A percentile compares a stretch with the other conserved stretches of the same genome.
Evolutionary conservation across 2,329 filamentous ascomycete genomes (phyloP).

Genomic region (Diaporthe amygdali): DNA sequence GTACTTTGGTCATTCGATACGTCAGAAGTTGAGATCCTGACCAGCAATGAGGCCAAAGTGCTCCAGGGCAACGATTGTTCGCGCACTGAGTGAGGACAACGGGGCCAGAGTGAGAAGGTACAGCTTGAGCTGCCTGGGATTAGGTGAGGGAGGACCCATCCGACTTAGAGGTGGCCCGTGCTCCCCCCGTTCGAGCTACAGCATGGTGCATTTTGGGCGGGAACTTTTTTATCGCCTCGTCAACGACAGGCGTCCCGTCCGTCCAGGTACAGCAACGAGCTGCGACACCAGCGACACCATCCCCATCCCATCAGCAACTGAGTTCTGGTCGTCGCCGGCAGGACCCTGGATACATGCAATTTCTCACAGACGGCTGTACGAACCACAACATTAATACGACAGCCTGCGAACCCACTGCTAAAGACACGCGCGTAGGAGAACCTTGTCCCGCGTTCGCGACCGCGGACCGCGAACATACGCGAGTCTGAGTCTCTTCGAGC

Average conservation of each 20-base stretch:
- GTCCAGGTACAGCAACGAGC: neutral
- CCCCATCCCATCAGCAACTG: conserved; percentile 8
- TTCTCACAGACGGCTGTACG: conserved; percentile 19
- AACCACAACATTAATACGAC: conserved; percentile 4
- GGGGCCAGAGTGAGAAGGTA: neutral
- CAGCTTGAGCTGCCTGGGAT: neutral
- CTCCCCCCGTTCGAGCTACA: conserved; percentile 1
- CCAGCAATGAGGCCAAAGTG: neutral
- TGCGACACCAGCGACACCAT: neutral
- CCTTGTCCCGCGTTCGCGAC: conserved; percentile 24
- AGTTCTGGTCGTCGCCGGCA: conserved; percentile 1
- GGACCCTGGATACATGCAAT: conserved; percentile 6
- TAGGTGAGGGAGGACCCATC: neutral
- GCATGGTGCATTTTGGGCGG: neutral
- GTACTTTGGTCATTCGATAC: neutral
- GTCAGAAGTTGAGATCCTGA: neutral
- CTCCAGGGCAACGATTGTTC: neutral
- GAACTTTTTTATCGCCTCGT: conserved; percentile 20
- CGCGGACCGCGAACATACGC: conserved; percentile 24
- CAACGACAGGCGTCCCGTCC: neutral
- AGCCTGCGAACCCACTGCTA: neutral
- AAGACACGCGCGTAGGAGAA: conserved; percentile 26
- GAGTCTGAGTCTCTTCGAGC: conserved; percentile 15
- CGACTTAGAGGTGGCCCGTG: neutral
- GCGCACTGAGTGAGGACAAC: neutral